Evolutionary conservation across 2,329 filamentous ascomycete species (phyloP), one percentile per base, ranked within the genome.

Genomic region (Onygena corvina): DNA sequence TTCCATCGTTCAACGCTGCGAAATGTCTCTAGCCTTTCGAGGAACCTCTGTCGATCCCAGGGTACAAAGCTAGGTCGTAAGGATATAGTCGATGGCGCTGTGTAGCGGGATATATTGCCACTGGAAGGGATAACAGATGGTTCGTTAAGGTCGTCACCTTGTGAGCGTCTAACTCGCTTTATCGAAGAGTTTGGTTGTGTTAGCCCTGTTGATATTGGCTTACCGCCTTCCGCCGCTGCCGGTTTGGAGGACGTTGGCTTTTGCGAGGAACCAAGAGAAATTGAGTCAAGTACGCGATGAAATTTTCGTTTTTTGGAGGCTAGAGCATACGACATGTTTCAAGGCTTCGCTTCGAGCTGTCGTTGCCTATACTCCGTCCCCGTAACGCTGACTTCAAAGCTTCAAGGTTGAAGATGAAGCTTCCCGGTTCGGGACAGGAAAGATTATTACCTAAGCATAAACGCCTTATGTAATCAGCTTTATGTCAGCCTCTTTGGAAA

Each of bases 1-100:
- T 85, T 84, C 90, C 90, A 98, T 62, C 84, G 79, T 48, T 87
- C 92, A 44, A 96, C 81, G 57, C 90, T 87, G 61, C 90, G 84
- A 62, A 94, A 98, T 0, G 87, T 93, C 52, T 83, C 83, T 23
- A 98, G 73, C 20, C 92, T 74, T 58, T 77, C 79, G 8, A 96
- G 73, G 53, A 96, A 88, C 57, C 86, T 80, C 33, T 81, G 79
- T 48, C 92, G 84, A 63, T 92, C 89, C 69, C 82, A 85, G 0
- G 92, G 90, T 48, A 85, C 84, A 68, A 92, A 96, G 59, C 83
- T 86, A 1, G 85, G 80, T 16, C 64, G 65, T 31, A 64, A 58
- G 4, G 63, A 56, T 11, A 64, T 63, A 18, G 60, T 61, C 21
- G 60, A 55, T 61, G 54, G 56, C 8, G 42, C 46, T 9, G 52